Base-by-base conservation (phyloP, 768 basidiomycete genomes). In the Amanita phalloides region DNA sequence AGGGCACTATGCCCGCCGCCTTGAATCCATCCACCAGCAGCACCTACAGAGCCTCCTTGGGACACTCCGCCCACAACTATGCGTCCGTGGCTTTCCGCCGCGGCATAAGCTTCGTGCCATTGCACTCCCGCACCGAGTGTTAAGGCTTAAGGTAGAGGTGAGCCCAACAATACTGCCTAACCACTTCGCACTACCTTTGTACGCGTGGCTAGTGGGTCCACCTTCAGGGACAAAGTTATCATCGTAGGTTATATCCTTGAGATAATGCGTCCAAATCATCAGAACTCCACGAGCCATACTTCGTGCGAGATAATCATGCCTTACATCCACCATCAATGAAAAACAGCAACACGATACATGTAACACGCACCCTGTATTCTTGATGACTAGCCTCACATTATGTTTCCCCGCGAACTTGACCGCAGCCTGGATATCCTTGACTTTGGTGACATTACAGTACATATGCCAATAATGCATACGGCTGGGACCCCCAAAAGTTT, bases 21-120 rank as follows among this genome's bases (percentile, higher is more conserved):
- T 32, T 66, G 59, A 3, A 72, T 48, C 71, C 74, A 79, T 21
- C 76, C 77, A 30, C 73, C 75, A 14, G 70, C 66, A 20, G 74
- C 68, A 39, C 74, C 77, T 4, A 78, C 65, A 4, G 73, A 68
- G 20, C 67, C 73, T 6, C 67, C 65, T 0, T 33, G 13, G 5
- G 68, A 68, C 3, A 66, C 14, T 9, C 71, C 77, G 5, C 79
- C 79, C 3, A 78, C 67, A 17, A 79, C 63, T 43, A 69, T 58
- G 3, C 71, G 67, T 0, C 64, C 66, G n/a, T 71, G 57, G 4
- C 62, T 55, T n/a, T 72, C 58, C 5, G 65, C 71, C 5, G 68
- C 67, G 2, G 54, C 58, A 53, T 77, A 77, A 0, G 69, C 70
- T 43, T 74, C 69, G 17, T 55, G 41, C 72, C 73, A 77, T 53